phyloP scores from a whole-genome alignment of 2,329 filamentous ascomycete species.

The Arthrobotrys sphaeroides region DNA sequence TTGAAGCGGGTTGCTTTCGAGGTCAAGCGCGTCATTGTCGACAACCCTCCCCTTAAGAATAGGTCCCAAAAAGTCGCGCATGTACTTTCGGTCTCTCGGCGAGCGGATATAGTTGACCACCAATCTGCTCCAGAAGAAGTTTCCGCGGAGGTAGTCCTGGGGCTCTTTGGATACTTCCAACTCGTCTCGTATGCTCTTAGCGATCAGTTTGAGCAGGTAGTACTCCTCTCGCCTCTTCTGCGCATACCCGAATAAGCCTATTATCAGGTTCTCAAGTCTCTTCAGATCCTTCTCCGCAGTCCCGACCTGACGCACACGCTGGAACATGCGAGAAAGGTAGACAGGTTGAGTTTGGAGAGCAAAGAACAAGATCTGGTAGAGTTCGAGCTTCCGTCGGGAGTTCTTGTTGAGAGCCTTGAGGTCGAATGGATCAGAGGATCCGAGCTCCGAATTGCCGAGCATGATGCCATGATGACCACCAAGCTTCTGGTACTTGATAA shows the following conservation, averaged over 20 bases:
- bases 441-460: constrained; percentile 85
- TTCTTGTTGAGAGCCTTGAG: constrained; percentile 97
- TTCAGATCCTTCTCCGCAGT: constrained; percentile 92
- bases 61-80: constrained; percentile 84
- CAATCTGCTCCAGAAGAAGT: constrained; percentile 91
- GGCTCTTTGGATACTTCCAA: constrained; percentile 76
- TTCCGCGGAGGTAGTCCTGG: constrained; percentile 87
- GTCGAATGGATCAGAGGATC: constrained; percentile 90
- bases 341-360: constrained; percentile 95
- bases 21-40: constrained; percentile 86
- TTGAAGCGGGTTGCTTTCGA: constrained; percentile 96
- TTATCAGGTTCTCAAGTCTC: constrained; percentile 89
- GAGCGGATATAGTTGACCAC: constrained; percentile 83
- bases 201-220: constrained; percentile 88
- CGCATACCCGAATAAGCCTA: constrained; percentile 96
- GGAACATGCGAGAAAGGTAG: constrained; percentile 89
- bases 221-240: constrained; percentile 98
- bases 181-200: constrained; percentile 84
- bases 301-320: constrained; percentile 80
- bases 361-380: constrained; percentile 98
- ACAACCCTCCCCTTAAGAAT: constrained; percentile 91
- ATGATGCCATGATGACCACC: constrained; percentile 87
- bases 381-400: constrained; percentile 91
- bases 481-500: constrained; percentile 94
- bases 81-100: constrained; percentile 88